Conservation (phyloP, 805 yeast genomes). For the Metschnikowia santaceciliae region DNA sequence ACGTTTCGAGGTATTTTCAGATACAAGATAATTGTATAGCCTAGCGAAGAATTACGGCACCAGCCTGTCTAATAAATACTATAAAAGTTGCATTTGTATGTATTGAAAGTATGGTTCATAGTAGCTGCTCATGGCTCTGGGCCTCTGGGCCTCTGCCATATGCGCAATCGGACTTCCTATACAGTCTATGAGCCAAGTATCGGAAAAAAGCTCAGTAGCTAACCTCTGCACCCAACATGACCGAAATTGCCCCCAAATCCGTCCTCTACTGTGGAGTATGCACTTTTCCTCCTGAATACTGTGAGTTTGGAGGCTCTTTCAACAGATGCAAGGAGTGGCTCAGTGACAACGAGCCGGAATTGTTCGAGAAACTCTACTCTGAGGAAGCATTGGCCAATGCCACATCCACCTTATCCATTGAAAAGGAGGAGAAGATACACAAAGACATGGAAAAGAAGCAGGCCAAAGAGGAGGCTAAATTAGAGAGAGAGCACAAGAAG, state of each 20-base stretch:
- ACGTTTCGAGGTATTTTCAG: background rate
- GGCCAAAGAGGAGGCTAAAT: slow-evolving; percentile 78
- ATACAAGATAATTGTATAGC: background rate
- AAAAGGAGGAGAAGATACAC: slow-evolving; percentile 77
- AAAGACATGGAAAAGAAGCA: slow-evolving; percentile 82
- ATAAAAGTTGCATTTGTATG: background rate
- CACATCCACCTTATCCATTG: slow-evolving; percentile 60
- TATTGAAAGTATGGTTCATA: background rate
- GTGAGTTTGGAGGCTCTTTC: slow-evolving; percentile 83
- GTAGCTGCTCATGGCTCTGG: background rate
- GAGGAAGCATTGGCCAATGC: slow-evolving; percentile 55
- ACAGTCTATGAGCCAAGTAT: slow-evolving; percentile 2
- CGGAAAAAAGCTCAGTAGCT: background rate
- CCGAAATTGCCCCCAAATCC: slow-evolving; percentile 28
- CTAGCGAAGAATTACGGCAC: background rate
- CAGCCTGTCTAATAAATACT: background rate
- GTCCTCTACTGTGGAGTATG: slow-evolving; percentile 76
- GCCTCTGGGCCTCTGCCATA: background rate
- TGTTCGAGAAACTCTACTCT: slow-evolving; percentile 58
- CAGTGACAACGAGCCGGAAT: slow-evolving; percentile 50
- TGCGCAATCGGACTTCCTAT: slow-evolving; percentile 1
- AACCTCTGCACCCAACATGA: slow-evolving; percentile 16
- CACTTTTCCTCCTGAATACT: slow-evolving; percentile 82
- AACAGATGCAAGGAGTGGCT: slow-evolving; percentile 86
- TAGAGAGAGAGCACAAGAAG: slow-evolving; percentile 77